A percentile compares a stretch with the other conserved stretches of the same genome.
Conservation (phyloP, 1,284 basidiomycete genomes). For the Pterulicium gracile region DNA sequence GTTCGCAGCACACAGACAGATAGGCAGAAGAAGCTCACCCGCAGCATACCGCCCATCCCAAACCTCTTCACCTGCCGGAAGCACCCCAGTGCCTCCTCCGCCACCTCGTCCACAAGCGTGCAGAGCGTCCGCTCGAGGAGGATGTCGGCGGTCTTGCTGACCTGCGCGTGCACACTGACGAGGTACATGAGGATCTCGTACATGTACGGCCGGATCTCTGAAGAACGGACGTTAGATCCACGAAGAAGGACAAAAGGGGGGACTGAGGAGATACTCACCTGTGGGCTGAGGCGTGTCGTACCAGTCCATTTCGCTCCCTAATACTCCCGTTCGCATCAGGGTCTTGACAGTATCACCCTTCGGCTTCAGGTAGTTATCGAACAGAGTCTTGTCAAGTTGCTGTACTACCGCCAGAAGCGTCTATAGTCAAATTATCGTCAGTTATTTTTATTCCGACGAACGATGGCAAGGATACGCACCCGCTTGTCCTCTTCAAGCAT, state of each 20-base stretch:
- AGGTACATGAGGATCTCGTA: constrained; percentile 83
- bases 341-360: constrained; percentile 59
- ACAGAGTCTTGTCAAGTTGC: constrained; percentile 80
- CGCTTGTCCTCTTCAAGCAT: constrained; percentile 70
- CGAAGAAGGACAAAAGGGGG: not conserved
- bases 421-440: constrained; percentile 21
- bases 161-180: constrained; percentile 88
- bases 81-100: constrained; percentile 70
- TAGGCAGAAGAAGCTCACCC: constrained; percentile 39
- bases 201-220: constrained; percentile 93
- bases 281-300: constrained; percentile 80
- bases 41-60: constrained; percentile 97
- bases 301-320: constrained; percentile 83
- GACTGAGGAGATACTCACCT: constrained; percentile 37
- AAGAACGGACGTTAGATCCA: constrained; percentile 2
- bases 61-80: constrained; percentile 85
- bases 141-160: constrained; percentile 68
- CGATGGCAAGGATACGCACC: constrained; percentile 33
- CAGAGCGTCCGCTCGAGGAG: constrained; percentile 79
- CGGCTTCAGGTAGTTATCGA: constrained; percentile 78
- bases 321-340: constrained; percentile 72
- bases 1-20: constrained; percentile 2
- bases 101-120: constrained; percentile 75
- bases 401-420: constrained; percentile 70
- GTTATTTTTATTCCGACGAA: no score